Conservation (phyloP, 192 early-diverging fungal species). For the Coemansia sp. region DNA sequence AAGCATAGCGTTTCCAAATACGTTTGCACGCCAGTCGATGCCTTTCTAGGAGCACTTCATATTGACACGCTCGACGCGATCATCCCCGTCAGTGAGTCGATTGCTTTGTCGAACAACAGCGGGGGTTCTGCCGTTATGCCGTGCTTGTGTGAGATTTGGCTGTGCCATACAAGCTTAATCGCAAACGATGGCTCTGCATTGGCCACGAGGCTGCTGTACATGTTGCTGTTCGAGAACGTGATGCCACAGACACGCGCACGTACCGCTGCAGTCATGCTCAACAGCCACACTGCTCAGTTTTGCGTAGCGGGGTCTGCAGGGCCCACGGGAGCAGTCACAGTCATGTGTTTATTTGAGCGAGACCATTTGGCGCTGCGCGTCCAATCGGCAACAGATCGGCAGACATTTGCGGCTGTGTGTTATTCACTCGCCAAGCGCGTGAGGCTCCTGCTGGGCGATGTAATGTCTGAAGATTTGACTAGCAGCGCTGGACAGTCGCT, state of each 20-base stretch:
- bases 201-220: conserved; percentile 16
- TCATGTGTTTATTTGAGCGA: conserved; percentile 34
- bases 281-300: conserved; percentile 25
- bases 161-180: not conserved
- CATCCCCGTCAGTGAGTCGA: not conserved
- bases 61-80: conserved; percentile 33
- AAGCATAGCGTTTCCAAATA: conserved; percentile 16
- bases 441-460: conserved; percentile 14
- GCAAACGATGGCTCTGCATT: not conserved
- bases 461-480: not conserved
- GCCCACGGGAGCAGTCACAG: not conserved
- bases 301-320: not conserved
- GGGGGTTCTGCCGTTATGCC: not conserved
- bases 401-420: conserved; percentile 14
- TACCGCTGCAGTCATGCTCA: conserved; percentile 17
- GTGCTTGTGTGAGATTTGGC: conserved; percentile 38
- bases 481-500: not conserved
- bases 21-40: conserved; percentile 4
- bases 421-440: conserved; percentile 20
- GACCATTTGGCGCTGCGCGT: conserved; percentile 29
- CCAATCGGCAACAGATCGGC: conserved; percentile 4
- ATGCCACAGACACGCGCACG: conserved; percentile 8
- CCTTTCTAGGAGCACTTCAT: conserved; percentile 9
- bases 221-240: conserved; percentile 31
- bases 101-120: not conserved